phyloP scores from a whole-genome alignment of 2,329 filamentous ascomycete genomes.

The Xylaria arbuscula region DNA sequence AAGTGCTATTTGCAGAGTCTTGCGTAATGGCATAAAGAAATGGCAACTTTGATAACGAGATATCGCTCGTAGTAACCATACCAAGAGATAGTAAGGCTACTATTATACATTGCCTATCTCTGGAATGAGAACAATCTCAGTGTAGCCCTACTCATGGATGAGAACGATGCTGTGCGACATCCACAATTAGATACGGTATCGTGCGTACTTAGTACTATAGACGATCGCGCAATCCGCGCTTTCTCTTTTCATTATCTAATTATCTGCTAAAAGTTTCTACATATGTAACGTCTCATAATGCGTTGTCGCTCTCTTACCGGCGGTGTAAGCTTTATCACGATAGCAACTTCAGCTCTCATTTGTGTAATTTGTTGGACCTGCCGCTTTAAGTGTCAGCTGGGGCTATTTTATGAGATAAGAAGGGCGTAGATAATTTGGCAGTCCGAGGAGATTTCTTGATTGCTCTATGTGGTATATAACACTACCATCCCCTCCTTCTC shows the following conservation, averaged over 20 bases:
- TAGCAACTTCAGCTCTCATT: conserved; percentile 20
- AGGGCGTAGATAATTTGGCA: conserved; percentile 11
- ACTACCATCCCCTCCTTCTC: conserved; percentile 1
- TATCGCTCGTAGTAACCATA: neutral
- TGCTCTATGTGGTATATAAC: conserved; percentile 14
- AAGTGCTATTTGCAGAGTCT: conserved; percentile 18
- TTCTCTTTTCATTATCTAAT: conserved; percentile 11
- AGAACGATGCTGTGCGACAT: neutral
- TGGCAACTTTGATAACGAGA: conserved; percentile 6
- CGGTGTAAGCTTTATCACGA: conserved; percentile 25
- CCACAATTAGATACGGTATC: conserved; percentile 16
- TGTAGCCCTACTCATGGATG: conserved; percentile 25
- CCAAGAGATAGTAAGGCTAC: conserved; percentile 27
- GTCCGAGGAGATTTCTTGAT: neutral
- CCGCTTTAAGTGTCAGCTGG: conserved; percentile 31
- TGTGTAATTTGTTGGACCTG: conserved; percentile 14
- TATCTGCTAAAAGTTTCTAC: neutral
- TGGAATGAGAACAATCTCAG: neutral
- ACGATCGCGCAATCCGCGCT: conserved; percentile 25
- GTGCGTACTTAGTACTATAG: conserved; percentile 19
- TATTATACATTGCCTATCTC: neutral
- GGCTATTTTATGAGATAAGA: conserved; percentile 29
- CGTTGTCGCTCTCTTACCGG: conserved; percentile 3
- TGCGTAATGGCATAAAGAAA: conserved; percentile 13
- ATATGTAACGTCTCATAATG: neutral